phyloP scores from a whole-genome alignment of 129 eudicot genomes.

The Escallonia rubra region DNA sequence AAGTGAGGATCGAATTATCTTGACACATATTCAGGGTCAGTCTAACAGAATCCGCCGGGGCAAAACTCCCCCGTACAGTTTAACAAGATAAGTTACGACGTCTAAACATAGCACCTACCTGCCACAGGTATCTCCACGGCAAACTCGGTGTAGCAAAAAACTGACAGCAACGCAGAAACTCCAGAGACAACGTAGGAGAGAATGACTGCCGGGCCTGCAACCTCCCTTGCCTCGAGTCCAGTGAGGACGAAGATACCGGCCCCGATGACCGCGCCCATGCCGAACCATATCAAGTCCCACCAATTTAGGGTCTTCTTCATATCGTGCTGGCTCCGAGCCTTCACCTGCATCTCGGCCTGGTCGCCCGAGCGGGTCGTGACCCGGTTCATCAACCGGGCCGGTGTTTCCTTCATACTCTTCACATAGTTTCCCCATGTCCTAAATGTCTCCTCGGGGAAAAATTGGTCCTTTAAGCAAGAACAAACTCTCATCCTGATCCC shows the following conservation, averaged over 20 bases:
- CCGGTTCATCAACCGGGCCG: conserved; percentile 50
- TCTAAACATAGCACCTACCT: conserved; percentile 21
- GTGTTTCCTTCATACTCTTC: conserved; percentile 41
- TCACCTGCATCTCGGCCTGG: conserved; percentile 54
- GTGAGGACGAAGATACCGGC: conserved; percentile 91
- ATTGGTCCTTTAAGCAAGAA: conserved; percentile 47
- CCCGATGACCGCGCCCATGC: conserved; percentile 83
- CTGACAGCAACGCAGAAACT: conserved; percentile 66
- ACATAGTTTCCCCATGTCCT: conserved; percentile 57
- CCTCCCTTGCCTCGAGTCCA: conserved; percentile 38
- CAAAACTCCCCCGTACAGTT: no score
- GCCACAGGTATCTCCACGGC: conserved; percentile 88
- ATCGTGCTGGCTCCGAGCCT: conserved; percentile 42
- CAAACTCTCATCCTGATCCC: conserved; percentile 45
- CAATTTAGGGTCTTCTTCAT: conserved; percentile 68
- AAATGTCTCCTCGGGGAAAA: conserved; percentile 79
- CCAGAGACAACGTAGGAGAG: conserved; percentile 60
- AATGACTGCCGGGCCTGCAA: conserved; percentile 64
- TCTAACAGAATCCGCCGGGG: no score
- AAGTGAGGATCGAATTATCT: no score
- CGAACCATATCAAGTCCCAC: conserved; percentile 95
- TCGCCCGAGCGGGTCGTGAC: conserved; percentile 48
- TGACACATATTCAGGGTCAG: no score
- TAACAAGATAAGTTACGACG: background rate
- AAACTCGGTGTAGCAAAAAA: conserved; percentile 78